Percentiles rank a stretch among this genome's conserved stretches.
phyloP scores from a whole-genome alignment of 257 asterid species.

The Solanum ossicruentum region DNA sequence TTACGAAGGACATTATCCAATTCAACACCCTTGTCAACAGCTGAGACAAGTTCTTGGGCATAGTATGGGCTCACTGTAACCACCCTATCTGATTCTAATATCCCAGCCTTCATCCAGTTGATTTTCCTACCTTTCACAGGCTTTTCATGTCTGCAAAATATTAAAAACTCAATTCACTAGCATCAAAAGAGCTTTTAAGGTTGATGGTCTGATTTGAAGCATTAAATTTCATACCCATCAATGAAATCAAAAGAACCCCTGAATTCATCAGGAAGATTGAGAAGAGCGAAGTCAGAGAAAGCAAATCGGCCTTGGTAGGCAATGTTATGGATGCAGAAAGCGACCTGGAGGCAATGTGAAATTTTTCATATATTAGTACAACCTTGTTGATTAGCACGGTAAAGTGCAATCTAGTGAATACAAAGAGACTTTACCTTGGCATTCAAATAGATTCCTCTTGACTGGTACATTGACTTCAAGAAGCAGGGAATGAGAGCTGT shows the following conservation, averaged over 20 bases:
- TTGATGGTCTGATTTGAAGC: neutral
- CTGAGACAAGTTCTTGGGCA: constrained; percentile 67
- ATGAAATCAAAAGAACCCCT: constrained; percentile 84
- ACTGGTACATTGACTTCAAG: constrained; percentile 69
- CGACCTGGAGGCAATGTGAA: constrained; percentile 36
- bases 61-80: constrained; percentile 90
- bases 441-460: constrained; percentile 59
- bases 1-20: constrained; percentile 45
- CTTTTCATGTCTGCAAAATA: constrained; percentile 42
- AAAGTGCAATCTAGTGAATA: neutral
- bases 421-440: constrained; percentile 50
- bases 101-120: constrained; percentile 97
- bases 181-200: neutral
- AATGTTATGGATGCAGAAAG: constrained; percentile 94
- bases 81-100: constrained; percentile 49
- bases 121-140: constrained; percentile 91
- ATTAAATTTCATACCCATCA: constrained; percentile 53
- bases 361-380: neutral
- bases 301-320: constrained; percentile 91
- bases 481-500: constrained; percentile 88
- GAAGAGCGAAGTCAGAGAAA: constrained; percentile 66
- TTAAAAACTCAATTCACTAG: neutral
- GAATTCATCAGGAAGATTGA: constrained; percentile 65
- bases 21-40: constrained; percentile 86
- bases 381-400: neutral